Evolutionary conservation across 192 early-diverging fungal genomes (phyloP), one percentile per base, ranked within the genome.

Genomic region (Coemansia reversa): DNA sequence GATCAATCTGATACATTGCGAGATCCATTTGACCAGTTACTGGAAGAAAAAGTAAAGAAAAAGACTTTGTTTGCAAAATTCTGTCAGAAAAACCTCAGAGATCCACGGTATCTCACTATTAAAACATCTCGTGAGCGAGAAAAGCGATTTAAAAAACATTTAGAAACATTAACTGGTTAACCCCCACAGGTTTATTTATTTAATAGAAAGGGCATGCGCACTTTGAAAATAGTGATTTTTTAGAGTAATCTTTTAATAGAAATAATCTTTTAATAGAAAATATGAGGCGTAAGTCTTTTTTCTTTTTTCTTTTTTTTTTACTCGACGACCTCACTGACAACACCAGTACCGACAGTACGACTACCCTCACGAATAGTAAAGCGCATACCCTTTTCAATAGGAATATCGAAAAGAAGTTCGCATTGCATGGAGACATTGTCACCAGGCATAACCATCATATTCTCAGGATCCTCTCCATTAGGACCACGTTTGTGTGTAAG

Each of bases 331-430:
- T 93, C 87, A 58, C 90, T 84, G 51, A 95, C 84, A 55, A 95
- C 88, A 82, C 91, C 95, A 20, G 95, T 97, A 59, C 97, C 97
- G 55, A 99, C 94, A 16, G 97, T 99, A 73, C 90, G 93, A 24
- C 94, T 93, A 71, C 97, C 97, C 80, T 99, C 95, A 69, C 95
- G 92, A 54, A 99, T 89, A 55, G 97, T 97, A 85, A 97, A 99
- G 67, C 95, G 88, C 83, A 94, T 86, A 58, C 94, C 94, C 72
- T 91, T 89, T 71, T 99, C 94, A 69, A 97, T 81, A 55, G 97
- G 92, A 60, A 97, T 86, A 30, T 90, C 85, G 59, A 86, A 70
- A 25, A 86, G 72, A 63, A 95, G 85, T 82, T 96, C 93, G 76
- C 94, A 88, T 70, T 86, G 59, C 86, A 99, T 86, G 60, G 88